Evolutionary conservation across 495 filamentous ascomycete species (phyloP).

Genomic region (Talaromyces liani): DNA sequence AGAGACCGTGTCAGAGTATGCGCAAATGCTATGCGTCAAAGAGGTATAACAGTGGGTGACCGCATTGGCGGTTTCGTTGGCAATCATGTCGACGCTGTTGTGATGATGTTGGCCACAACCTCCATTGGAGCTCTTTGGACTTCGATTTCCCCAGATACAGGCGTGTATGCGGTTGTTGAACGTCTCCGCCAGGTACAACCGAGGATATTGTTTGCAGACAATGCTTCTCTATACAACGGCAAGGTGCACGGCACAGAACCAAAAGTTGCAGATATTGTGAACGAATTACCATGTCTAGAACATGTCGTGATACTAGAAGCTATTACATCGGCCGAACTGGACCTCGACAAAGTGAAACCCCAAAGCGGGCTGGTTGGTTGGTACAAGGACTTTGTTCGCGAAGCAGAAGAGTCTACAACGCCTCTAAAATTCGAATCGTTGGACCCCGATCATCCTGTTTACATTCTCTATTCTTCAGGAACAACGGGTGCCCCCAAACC

Average conservation of each 20-base stretch:
- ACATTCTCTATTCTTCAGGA: slow-evolving; percentile 80
- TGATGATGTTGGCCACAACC: slow-evolving; percentile 78
- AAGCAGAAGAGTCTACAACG: slow-evolving; percentile 31
- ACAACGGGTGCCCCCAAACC: slow-evolving; percentile 90
- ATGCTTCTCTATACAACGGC: slow-evolving; percentile 81
- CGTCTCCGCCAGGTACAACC: slow-evolving; percentile 77
- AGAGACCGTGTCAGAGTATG: slow-evolving; percentile 68
- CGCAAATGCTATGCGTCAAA: slow-evolving; percentile 58
- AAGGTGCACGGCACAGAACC: slow-evolving; percentile 64
- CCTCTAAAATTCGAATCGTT: slow-evolving; percentile 65
- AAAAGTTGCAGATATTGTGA: slow-evolving; percentile 67
- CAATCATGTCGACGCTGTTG: slow-evolving; percentile 75
- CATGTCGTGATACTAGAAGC: slow-evolving; percentile 65
- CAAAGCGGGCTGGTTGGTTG: slow-evolving; percentile 41
- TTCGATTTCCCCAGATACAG: slow-evolving; percentile 76
- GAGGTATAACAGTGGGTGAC: slow-evolving; percentile 57
- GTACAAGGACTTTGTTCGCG: slow-evolving; percentile 44
- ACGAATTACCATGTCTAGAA: slow-evolving; percentile 53
- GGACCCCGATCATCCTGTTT: slow-evolving; percentile 74
- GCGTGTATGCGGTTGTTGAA: slow-evolving; percentile 74
- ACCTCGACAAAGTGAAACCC: slow-evolving; percentile 39
- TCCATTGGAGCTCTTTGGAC: slow-evolving; percentile 87
- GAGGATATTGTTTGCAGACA: slow-evolving; percentile 74
- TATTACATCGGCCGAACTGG: slow-evolving; percentile 38
- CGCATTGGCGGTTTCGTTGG: slow-evolving; percentile 80